These are phyloP conservation scores for Suhomyces faveliae DNA, from an alignment of 805 yeast genomes.

Conservation along the genomic window DNA sequence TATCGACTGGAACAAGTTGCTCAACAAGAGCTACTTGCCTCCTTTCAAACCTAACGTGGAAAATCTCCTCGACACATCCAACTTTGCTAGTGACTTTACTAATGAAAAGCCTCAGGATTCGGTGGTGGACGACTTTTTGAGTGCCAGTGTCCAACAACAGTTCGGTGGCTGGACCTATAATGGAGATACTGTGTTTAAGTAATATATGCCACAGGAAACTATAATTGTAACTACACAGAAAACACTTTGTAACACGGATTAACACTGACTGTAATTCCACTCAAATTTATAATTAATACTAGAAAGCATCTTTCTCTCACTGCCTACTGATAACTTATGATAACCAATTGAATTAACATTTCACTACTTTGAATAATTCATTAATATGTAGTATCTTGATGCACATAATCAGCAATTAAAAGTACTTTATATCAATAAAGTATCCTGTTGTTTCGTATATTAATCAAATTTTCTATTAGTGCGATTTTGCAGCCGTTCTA, in stretches of 20 bases:
- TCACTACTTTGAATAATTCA: too few species aligned
- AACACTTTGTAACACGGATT: too few species aligned
- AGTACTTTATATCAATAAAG: too few species aligned
- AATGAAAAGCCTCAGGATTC: slow-evolving; percentile 91
- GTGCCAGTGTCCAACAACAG: slow-evolving; percentile 95
- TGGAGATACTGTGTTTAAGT: slow-evolving; percentile 45
- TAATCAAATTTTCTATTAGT: too few species aligned
- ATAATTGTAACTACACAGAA: too few species aligned
- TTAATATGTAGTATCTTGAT: too few species aligned
- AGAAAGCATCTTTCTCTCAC: too few species aligned
- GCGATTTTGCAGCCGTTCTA: too few species aligned
- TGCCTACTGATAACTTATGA: too few species aligned
- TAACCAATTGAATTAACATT: too few species aligned
- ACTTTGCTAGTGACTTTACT: slow-evolving; percentile 90
- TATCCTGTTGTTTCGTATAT: too few species aligned
- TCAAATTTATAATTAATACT: neutral
- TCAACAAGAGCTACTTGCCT: slow-evolving; percentile 86
- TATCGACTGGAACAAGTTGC: slow-evolving; percentile 83
- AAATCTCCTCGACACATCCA: slow-evolving; percentile 84
- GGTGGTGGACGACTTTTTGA: slow-evolving; percentile 87
- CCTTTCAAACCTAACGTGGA: slow-evolving; percentile 93
- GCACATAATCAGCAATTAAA: too few species aligned
- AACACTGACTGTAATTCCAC: neutral
- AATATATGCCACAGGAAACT: neutral
- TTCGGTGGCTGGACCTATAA: slow-evolving; percentile 99